Evolutionary conservation across 202 grass and related monocot species (phyloP).

Genomic region (Eragrostis tef): DNA sequence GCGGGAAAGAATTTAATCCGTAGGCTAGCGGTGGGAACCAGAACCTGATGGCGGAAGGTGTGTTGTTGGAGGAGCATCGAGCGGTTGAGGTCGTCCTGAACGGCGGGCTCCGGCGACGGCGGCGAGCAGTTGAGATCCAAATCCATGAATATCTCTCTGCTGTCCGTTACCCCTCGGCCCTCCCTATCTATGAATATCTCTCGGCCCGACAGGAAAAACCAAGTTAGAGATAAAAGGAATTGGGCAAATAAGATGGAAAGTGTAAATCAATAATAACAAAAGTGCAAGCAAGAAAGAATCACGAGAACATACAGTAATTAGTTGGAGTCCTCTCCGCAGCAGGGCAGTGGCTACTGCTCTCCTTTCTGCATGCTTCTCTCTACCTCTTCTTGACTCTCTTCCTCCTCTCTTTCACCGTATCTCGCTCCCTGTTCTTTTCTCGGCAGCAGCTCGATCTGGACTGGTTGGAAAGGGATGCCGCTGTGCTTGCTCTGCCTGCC

Average conservation of each 20-base stretch:
- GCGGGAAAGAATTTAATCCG: not conserved
- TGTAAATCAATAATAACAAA: not conserved
- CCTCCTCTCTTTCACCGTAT: not conserved
- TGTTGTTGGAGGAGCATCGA: conserved; percentile 63
- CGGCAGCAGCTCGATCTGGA: not conserved
- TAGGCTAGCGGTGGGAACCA: not conserved
- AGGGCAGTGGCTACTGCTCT: too few relatives aligned
- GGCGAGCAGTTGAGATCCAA: conserved; percentile 69
- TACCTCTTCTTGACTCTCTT: too few relatives aligned
- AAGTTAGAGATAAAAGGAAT: conserved; percentile 43
- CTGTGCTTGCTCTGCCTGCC: not conserved
- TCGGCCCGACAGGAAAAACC: conserved; percentile 25
- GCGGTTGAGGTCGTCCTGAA: conserved; percentile 50
- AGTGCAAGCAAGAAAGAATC: not conserved
- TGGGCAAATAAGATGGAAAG: not conserved
- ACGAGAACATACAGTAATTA: not conserved
- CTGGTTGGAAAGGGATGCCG: not conserved
- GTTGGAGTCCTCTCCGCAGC: not conserved
- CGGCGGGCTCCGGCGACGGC: conserved; percentile 42
- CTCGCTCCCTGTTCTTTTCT: not conserved
- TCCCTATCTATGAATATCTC: too few relatives aligned
- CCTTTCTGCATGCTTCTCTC: too few relatives aligned
- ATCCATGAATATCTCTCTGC: conserved; percentile 41
- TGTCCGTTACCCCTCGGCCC: not conserved
- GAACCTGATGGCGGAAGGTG: conserved; percentile 66